phyloP scores from a whole-genome alignment of 2,329 filamentous ascomycete species.

The Ceratocystis albifundus region DNA sequence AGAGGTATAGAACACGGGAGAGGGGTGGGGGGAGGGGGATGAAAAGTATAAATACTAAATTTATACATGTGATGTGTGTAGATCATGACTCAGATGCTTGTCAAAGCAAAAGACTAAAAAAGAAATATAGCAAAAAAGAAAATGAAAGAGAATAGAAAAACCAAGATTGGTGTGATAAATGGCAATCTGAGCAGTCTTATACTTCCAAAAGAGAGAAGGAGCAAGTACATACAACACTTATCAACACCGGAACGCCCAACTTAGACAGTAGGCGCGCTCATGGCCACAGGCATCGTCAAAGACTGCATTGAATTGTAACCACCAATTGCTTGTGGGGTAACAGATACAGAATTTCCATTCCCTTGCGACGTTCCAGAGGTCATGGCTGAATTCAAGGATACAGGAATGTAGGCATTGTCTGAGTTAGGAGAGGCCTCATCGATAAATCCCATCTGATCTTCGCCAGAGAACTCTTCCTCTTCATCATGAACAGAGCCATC shows the following conservation, averaged over 20 bases:
- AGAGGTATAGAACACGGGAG: constrained; percentile 1
- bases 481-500: constrained; percentile 59
- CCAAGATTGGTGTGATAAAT: constrained; percentile 9
- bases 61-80: constrained; percentile 19
- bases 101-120: constrained; percentile 21
- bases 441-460: constrained; percentile 70
- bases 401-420: constrained; percentile 49
- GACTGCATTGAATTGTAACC: constrained; percentile 49
- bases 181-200: too few relatives aligned
- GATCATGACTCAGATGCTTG: constrained; percentile 23
- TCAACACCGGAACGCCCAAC: neutral
- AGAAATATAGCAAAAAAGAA: constrained; percentile 25
- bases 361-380: neutral
- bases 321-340: constrained; percentile 28
- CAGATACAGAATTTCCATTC: constrained; percentile 2
- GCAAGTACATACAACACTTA: too few relatives aligned
- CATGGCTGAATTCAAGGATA: constrained; percentile 37
- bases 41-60: constrained; percentile 22
- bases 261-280: constrained; percentile 39
- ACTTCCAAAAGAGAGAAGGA: too few relatives aligned
- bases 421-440: constrained; percentile 68
- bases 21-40: neutral
- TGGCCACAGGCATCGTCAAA: constrained; percentile 53
- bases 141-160: constrained; percentile 22
- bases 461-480: constrained; percentile 69